These are phyloP conservation scores for Blakeslea trispora DNA, from an alignment of 371 early-diverging fungal genomes.

Conservation along the genomic window DNA sequence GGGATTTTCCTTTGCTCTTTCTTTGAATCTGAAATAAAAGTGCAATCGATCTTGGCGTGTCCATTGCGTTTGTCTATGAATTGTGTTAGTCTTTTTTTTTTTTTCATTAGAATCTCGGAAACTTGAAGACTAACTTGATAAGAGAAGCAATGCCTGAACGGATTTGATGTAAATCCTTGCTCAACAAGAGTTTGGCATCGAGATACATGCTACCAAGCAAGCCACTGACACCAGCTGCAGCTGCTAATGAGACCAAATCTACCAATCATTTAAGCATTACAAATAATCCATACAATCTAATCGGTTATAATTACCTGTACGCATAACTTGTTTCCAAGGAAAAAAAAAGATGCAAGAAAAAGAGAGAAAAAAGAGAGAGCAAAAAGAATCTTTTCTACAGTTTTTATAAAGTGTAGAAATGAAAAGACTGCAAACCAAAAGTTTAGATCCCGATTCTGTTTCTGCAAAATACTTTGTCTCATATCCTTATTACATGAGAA, in stretches of 20 bases:
- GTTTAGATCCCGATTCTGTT: no score
- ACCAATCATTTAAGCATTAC: no score
- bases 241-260: constrained; percentile 1
- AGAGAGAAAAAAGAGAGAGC: no score
- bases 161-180: constrained; percentile 29
- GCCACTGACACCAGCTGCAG: constrained; percentile 25
- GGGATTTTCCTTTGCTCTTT: constrained; percentile 27
- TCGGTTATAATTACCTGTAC: no score
- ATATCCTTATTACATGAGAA: no score
- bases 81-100: neutral
- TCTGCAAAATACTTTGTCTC: no score
- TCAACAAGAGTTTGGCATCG: constrained; percentile 26
- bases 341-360: no score
- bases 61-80: constrained; percentile 17
- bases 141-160: constrained; percentile 12
- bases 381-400: no score
- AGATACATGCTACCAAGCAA: constrained; percentile 35
- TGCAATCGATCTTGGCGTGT: constrained; percentile 24
- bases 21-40: constrained; percentile 33
- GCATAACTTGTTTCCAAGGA: neutral
- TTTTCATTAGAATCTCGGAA: neutral
- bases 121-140: constrained; percentile 21
- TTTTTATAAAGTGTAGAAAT: no score
- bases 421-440: no score
- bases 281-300: no score